These are phyloP conservation scores for Trichoderma afroharzianum DNA, from an alignment of 2,329 filamentous ascomycete species.

Conservation along the genomic window DNA sequence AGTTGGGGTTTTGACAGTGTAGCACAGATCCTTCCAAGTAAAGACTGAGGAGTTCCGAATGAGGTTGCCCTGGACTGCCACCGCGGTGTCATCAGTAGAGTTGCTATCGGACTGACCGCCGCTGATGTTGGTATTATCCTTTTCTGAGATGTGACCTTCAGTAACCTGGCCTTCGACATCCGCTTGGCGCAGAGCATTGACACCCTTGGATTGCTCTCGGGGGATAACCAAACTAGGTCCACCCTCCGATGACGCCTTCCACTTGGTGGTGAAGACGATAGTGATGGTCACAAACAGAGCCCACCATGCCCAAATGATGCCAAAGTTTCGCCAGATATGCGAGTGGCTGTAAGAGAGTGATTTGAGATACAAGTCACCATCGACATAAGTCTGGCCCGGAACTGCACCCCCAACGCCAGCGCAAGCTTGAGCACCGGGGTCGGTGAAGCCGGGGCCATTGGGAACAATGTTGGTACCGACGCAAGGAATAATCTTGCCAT, in stretches of 20 bases:
- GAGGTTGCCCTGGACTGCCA: conserved; percentile 33
- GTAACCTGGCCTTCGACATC: conserved; percentile 49
- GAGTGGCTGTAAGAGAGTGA: conserved; percentile 51
- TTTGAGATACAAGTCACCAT: conserved; percentile 55
- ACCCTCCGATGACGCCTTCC: conserved; percentile 51
- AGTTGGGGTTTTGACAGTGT: conserved; percentile 60
- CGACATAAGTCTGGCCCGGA: conserved; percentile 45
- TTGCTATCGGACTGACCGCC: neutral
- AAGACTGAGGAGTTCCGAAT: conserved; percentile 65
- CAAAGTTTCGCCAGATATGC: conserved; percentile 59
- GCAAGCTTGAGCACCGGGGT: conserved; percentile 47
- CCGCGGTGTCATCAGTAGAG: conserved; percentile 22
- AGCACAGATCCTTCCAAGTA: conserved; percentile 70
- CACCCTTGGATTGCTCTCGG: conserved; percentile 50
- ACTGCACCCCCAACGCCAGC: conserved; percentile 55
- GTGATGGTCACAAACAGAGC: conserved; percentile 56
- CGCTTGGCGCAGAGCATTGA: conserved; percentile 25
- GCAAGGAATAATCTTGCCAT: conserved; percentile 51
- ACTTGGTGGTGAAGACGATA: conserved; percentile 53
- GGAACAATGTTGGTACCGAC: conserved; percentile 47
- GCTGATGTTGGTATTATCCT: conserved; percentile 17
- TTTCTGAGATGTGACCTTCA: conserved; percentile 40
- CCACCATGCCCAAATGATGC: conserved; percentile 63
- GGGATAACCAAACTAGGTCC: conserved; percentile 59
- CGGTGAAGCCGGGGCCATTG: conserved; percentile 44